Evolutionary conservation across 768 basidiomycete genomes (phyloP).

Genomic region (Termitomyces sp.): DNA sequence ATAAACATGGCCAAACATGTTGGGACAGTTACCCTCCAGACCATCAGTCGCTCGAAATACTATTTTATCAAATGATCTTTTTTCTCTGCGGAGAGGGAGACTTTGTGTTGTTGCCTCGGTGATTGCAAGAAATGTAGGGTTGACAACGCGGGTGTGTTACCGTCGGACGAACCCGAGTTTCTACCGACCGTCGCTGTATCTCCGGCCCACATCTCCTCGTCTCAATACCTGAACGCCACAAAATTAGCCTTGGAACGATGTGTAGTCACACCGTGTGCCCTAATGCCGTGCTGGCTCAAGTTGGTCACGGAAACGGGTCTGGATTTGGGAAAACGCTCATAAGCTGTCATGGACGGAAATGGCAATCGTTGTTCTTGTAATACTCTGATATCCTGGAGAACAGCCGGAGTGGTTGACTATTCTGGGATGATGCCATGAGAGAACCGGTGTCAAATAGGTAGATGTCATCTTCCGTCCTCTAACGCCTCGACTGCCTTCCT

Average conservation of each 20-base stretch:
- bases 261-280: neutral
- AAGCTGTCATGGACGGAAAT: neutral
- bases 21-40: no score
- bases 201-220: neutral
- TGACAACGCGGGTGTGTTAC: no score
- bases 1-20: slow-evolving; percentile 1
- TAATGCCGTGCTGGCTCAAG: neutral
- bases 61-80: no score
- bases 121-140: no score
- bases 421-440: slow-evolving; percentile 4
- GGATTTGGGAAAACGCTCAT: neutral
- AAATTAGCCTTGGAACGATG: no score
- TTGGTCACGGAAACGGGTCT: neutral
- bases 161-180: neutral
- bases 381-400: neutral
- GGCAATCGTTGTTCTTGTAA: neutral
- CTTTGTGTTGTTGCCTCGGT: no score
- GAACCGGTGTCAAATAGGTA: neutral
- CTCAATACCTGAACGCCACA: no score
- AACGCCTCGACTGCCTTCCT: neutral
- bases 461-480: neutral
- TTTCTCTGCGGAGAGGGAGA: no score
- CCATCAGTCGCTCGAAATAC: no score
- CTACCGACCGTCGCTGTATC: neutral
- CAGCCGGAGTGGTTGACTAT: neutral